These are phyloP conservation scores for Jamesozyma piceae DNA, from an alignment of 805 yeast genomes.

Conservation along the genomic window DNA sequence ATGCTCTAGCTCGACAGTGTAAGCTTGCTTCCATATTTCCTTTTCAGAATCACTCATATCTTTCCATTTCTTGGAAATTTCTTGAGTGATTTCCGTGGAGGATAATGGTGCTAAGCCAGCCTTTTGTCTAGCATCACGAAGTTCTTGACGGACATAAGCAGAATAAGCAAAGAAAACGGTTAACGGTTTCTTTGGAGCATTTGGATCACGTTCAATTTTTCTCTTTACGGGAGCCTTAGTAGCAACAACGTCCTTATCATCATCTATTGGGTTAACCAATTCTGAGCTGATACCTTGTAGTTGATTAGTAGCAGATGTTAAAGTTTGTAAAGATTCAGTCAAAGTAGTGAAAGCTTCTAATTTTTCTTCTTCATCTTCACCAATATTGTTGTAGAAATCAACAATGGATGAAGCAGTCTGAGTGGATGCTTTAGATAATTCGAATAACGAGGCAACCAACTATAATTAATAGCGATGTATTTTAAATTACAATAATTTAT, in stretches of 20 bases:
- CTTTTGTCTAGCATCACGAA: conserved; percentile 57
- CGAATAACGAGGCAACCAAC: conserved; percentile 73
- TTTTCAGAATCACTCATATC: conserved; percentile 60
- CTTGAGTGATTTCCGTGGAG: conserved; percentile 70
- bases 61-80: conserved; percentile 74
- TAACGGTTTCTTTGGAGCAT: conserved; percentile 91
- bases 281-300: conserved; percentile 25
- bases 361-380: conserved; percentile 38
- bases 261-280: conserved; percentile 28
- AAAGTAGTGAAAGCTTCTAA: conserved; percentile 38
- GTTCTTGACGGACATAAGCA: conserved; percentile 58
- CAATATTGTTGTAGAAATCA: conserved; percentile 55
- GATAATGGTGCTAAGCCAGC: conserved; percentile 54
- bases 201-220: conserved; percentile 66
- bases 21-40: conserved; percentile 57
- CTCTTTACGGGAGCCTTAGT: conserved; percentile 32
- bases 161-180: conserved; percentile 79
- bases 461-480: conserved; percentile 11
- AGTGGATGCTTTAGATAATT: conserved; percentile 76
- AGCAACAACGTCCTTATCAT: conserved; percentile 21
- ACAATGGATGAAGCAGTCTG: conserved; percentile 76
- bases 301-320: conserved; percentile 32
- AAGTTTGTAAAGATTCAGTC: conserved; percentile 34
- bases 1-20: conserved; percentile 35
- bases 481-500: background rate